Conservation (phyloP, 2,329 filamentous ascomycete genomes). For the Triangularia setosa region DNA sequence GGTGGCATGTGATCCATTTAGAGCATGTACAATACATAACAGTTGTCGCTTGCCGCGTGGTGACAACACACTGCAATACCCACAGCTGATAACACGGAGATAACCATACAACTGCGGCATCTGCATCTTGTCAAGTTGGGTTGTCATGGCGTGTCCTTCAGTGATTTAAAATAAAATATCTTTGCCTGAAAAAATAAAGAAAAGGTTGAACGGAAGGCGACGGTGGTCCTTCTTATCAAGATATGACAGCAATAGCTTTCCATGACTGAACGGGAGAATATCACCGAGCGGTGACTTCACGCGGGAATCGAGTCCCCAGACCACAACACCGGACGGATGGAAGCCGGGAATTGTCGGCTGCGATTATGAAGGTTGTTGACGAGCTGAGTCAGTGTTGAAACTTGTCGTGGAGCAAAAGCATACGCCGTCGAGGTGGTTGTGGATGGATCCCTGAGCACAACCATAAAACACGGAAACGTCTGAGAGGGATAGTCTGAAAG, state of each 20-base stretch:
- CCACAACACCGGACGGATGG: constrained; percentile 2
- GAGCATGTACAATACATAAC: neutral
- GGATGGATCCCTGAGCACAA: neutral
- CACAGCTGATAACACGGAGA: neutral
- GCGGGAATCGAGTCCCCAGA: neutral
- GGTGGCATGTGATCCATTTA: neutral
- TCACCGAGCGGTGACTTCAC: neutral
- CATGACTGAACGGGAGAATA: neutral
- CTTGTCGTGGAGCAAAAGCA: constrained; percentile 2
- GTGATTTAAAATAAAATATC: too few species aligned
- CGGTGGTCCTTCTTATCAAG: neutral
- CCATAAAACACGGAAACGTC: neutral
- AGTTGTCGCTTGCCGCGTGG: neutral
- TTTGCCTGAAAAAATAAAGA: neutral
- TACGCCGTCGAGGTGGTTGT: neutral
- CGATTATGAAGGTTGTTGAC: neutral
- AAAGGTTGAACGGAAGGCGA: neutral
- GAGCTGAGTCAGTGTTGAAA: constrained; percentile 5
- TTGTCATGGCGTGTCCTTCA: neutral
- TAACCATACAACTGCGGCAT: neutral
- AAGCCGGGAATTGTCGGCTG: neutral
- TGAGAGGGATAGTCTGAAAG: constrained; percentile 2
- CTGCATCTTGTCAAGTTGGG: neutral
- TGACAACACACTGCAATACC: neutral
- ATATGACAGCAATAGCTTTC: neutral